Evolutionary conservation across 208 protist genomes (phyloP), one percentile per base, ranked within the genome.

Genomic region (Dictyostelium gargantuum): DNA sequence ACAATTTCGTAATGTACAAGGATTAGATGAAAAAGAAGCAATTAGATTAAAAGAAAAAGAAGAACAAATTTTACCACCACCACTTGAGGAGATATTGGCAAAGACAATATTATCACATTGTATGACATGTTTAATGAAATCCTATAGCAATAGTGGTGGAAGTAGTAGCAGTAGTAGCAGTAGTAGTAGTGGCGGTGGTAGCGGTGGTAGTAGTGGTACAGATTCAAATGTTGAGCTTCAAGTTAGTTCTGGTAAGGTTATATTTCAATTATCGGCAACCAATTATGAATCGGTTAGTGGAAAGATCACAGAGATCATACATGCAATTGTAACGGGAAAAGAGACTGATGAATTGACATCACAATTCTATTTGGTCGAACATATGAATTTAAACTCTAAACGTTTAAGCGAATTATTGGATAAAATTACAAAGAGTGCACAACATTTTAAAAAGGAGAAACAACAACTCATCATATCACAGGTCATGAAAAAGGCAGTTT

Each of bases 1-100:
- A 74, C 76, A 93, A 85, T 84, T 93, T 82, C 80, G 54, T 61
- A 93, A 89, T 80, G 76, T 93, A 66, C 63, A 77, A 72, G 86
- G 73, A 80, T 73, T 92, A 46, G 91, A 93, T 44, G 91, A 93
- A 73, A 93, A 93, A 56, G 68, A 93, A 74, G 68, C 74, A 50
- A 76, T 93, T 38, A 93, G 85, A 84, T 73, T 93, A 38, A 93
- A 93, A 56, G 82, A 93, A 72, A 93, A 93, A 54, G 91, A 93
- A 50, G 91, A 93, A 77, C 91, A 93, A 56, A 85, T 94, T 40
- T 63, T 85, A 46, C 79, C 92, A 44, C 92, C 92, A 48, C 66
- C 56, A 58, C 61, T 94, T 21, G 92, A 94, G 10, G 92, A 94
- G 44, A 52, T 40, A 4, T 52, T 91, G 10, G 92, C 92, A 29